Base-by-base conservation (phyloP, 768 basidiomycete genomes). In the Trametes cinnabarina region DNA sequence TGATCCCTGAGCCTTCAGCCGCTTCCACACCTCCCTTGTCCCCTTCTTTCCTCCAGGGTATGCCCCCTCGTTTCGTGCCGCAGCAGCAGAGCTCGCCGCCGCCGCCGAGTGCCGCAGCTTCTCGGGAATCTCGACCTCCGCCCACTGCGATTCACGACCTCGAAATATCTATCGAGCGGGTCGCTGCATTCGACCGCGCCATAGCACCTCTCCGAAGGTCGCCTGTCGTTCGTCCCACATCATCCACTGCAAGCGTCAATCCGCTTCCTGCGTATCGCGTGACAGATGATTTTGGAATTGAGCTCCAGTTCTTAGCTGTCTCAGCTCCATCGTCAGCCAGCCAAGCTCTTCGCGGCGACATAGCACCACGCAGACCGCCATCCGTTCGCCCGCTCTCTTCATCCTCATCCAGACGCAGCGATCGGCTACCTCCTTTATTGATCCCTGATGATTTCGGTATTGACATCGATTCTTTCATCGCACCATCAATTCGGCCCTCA, bases 161-260 rank as follows among this genome's bases (percentile, higher is more conserved):
- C 41, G 17, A 42, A 3, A 37, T 40, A 20, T 46, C 49, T 7
- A 23, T 61, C 17, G 60, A 61, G 50, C 50, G 60, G 9, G 55
- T 20, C 34, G 41, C 9, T 44, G 60, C 55, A 1, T 61, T 61
- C 32, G 55, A 61, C 39, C 60, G 55, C 30, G 60, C 56, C 49
- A 56, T 61, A 20, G 44, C 60, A 2, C 50, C 55, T 9, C 20
- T 61, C n/a, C 60, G 60, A 4, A 46, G 39, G 19, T 61, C 60
- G 30, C 60, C 60, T n/a, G 44, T 23, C 39, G 40, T 10, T 17
- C 32, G 34, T 25, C 51, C 37, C 7, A 30, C 51, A 14, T 22
- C 54, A 23, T 30, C 46, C 6, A 30, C 47, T 19, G 35, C 37
- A 32, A 41, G 37, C 26, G 20, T 37, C 46, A 26, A 37, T 14